Conservation (phyloP, 768 basidiomycete species). For the Tylopilus rubrobrunneus region DNA sequence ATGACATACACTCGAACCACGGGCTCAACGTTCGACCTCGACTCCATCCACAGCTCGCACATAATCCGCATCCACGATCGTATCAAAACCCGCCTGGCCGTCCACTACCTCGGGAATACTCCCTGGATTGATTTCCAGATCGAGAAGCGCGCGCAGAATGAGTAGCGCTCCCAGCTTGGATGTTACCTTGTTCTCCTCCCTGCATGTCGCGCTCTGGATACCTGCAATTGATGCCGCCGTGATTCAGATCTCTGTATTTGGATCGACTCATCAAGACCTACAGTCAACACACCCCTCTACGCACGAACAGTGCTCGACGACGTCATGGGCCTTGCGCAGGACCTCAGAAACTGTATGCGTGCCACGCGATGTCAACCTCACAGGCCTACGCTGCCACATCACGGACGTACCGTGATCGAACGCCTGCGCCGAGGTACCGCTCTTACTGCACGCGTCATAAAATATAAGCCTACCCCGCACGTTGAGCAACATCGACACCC, state of each 20-base stretch:
- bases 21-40: conserved; percentile 37
- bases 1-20: neutral
- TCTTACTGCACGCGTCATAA: conserved; percentile 69
- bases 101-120: conserved; percentile 34
- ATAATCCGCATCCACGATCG: conserved; percentile 50
- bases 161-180: conserved; percentile 75
- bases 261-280: conserved; percentile 27
- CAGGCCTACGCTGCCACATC: too few relatives aligned
- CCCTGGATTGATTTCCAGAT: conserved; percentile 36
- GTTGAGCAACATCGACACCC: neutral
- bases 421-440: conserved; percentile 70
- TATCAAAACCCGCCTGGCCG: conserved; percentile 36
- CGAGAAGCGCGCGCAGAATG: conserved; percentile 60
- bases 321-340: conserved; percentile 53
- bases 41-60: conserved; percentile 45
- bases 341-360: conserved; percentile 48
- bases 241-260: neutral
- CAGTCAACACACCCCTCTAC: conserved; percentile 68
- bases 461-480: conserved; percentile 60
- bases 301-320: conserved; percentile 62
- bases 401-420: conserved; percentile 69
- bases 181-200: conserved; percentile 65
- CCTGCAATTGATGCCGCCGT: conserved; percentile 38
- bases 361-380: neutral
- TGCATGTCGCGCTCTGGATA: conserved; percentile 61